Base-by-base conservation (phyloP, 2,329 filamentous ascomycete species). In the Fusarium anthophilum region DNA sequence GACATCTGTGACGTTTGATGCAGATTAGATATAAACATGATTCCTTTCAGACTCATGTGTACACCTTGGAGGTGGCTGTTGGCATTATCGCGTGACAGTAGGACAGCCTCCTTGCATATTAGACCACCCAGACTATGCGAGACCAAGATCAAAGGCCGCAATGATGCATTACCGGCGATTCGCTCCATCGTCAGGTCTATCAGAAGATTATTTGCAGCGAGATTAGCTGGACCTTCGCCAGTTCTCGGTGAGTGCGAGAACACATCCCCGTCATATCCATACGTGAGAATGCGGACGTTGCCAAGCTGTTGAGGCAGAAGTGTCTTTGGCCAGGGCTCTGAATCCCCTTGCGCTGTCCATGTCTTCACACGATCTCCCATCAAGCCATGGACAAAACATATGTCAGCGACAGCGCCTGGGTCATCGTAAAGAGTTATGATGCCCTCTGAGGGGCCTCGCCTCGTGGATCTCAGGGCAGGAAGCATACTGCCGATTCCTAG, bases 161-260 rank as follows among this genome's bases (percentile, higher is more conserved):
- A 47, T 11, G 26, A 28, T 22, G 44, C 8, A 15, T 28, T 28
- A 7, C 13, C 12, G 0, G 24, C 44, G 24, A 10, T 28, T 5
- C 44, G 24, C 4, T 28, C 13, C 44, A 28, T 47, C 4, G 44
- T 47, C 18, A 47, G 8, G 5, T 47, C 44, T 3, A 28, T 47
- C 0, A 28, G 24, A 11, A 47, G 24, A 28, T 47, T 28, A 20
- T 47, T 47, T 11, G 44, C 24, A 0, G 44, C 18, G 3, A 18
- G 5, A 6, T 47, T 8, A 9, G 5, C 2, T 12, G 44, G 18
- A 5, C 12, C 7, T 2, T 28, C 1, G 0, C 3, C 24, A 28
- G 18, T 15, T 28, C 44, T 8, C 24, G 26, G 26, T 26, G 26
- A 26, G 26, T 26, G 26, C 26, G 26, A 26, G 26, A 26, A 5